Conservation (phyloP, 345 rosid genomes). For the Cardamine resedifolia region DNA sequence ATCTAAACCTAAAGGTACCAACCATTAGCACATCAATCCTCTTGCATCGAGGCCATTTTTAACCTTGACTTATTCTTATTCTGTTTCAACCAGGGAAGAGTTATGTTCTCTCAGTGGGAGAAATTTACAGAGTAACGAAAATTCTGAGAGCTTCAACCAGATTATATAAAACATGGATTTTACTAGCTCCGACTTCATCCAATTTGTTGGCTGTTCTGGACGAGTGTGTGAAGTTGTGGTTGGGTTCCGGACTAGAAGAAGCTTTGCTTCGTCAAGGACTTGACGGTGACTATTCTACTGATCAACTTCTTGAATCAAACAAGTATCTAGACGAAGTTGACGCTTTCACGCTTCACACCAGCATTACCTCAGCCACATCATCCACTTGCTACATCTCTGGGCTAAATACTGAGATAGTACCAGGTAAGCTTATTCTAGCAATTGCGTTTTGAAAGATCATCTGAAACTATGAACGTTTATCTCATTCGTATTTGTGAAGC, state of each 20-base stretch:
- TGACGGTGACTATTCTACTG: slow-evolving; percentile 24
- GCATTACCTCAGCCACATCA: slow-evolving; percentile 49
- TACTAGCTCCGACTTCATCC: slow-evolving; percentile 40
- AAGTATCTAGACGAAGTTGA: slow-evolving; percentile 48
- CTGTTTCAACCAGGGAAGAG: slow-evolving; percentile 54
- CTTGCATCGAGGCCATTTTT: background rate
- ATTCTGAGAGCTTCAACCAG: slow-evolving; percentile 58
- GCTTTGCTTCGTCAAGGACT: slow-evolving; percentile 33
- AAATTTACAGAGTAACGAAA: slow-evolving; percentile 71
- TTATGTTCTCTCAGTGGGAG: slow-evolving; percentile 66
- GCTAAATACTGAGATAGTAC: slow-evolving; percentile 44
- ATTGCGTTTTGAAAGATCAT: too few relatives aligned
- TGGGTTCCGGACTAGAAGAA: slow-evolving; percentile 71
- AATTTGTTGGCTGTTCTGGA: slow-evolving; percentile 45
- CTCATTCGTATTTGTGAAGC: slow-evolving; percentile 12
- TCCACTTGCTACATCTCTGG: slow-evolving; percentile 60
- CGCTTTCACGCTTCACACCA: slow-evolving; percentile 40
- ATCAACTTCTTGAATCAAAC: slow-evolving; percentile 52
- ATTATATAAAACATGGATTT: slow-evolving; percentile 79
- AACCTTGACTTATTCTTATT: background rate
- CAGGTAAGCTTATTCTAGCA: slow-evolving; percentile 48
- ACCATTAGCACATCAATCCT: background rate
- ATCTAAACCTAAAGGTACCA: slow-evolving; percentile 59
- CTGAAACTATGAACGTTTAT: background rate
- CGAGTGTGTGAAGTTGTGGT: slow-evolving; percentile 66